A percentile compares a stretch with the other conserved stretches of the same genome.
Conservation (phyloP, 2,329 filamentous ascomycete species). For the Exserohilum turcica region DNA sequence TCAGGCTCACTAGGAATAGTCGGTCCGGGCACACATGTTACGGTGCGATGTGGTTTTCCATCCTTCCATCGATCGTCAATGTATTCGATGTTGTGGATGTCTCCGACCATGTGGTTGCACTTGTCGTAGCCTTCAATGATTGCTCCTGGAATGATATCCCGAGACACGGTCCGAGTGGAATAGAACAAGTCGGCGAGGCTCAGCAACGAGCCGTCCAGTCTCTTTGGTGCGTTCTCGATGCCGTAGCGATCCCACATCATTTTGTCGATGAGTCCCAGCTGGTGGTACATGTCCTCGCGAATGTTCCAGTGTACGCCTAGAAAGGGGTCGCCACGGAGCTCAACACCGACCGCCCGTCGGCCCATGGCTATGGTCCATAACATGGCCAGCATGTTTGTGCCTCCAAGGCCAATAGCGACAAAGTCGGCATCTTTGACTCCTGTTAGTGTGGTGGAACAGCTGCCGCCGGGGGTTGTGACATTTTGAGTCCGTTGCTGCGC, state of each 20-base stretch:
- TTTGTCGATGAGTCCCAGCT: slow-evolving; percentile 24
- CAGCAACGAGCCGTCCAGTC: slow-evolving; percentile 19
- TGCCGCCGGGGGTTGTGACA: slow-evolving; percentile 1
- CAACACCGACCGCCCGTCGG: slow-evolving; percentile 19
- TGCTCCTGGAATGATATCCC: slow-evolving; percentile 19
- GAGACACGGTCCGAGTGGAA: slow-evolving; percentile 9
- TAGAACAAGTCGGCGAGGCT: slow-evolving; percentile 20
- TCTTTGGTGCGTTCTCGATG: slow-evolving; percentile 12
- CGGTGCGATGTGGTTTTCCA: slow-evolving; percentile 19
- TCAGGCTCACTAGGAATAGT: slow-evolving; percentile 9
- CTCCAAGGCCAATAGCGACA: slow-evolving; percentile 23
- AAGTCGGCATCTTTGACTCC: slow-evolving; percentile 26
- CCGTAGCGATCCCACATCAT: slow-evolving; percentile 25
- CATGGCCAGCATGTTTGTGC: slow-evolving; percentile 27
- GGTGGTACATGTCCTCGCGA: slow-evolving; percentile 25
- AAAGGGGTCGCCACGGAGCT: slow-evolving; percentile 23
- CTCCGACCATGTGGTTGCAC: slow-evolving; percentile 15
- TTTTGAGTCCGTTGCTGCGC: slow-evolving; percentile 11
- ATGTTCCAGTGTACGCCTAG: slow-evolving; percentile 28
- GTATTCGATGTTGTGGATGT: slow-evolving; percentile 22
- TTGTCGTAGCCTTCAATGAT: slow-evolving; percentile 24
- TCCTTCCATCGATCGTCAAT: slow-evolving; percentile 25
- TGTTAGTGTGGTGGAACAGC: slow-evolving; percentile 6
- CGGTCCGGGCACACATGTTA: slow-evolving; percentile 17
- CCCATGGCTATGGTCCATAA: slow-evolving; percentile 24